Evolutionary conservation across 139 green algal species (phyloP), one percentile per base, ranked within the genome.

Genomic region (Chara braunii): DNA sequence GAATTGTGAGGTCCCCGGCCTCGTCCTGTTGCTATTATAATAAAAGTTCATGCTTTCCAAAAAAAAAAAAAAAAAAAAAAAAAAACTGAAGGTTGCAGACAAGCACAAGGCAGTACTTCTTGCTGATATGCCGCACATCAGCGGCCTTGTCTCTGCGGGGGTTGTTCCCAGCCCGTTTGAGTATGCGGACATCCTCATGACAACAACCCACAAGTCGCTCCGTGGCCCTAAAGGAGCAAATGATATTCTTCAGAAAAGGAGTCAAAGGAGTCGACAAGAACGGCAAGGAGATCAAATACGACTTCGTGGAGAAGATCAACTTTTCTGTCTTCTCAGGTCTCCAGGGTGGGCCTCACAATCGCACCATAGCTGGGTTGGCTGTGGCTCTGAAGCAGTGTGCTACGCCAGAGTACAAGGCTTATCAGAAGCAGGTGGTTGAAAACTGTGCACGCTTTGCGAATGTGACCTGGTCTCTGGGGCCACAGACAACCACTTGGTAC

Each of bases 401-500:
- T 4, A 7, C 4, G 3, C 58, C 58, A 7, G 36, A 4, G n/a
- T 68, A 58, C 58, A 60, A 59, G 37, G 37, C 14, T 8, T 68
- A 68, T 29, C 58, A 56, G 58, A 30, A 68, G 48, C 75, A 92
- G 81, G 83, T 93, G 2, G 68, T 79, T 7, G 72, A 70, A 37
- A 93, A 93, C 62, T 53, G 83, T 7, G 26, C 29, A 4, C 80
- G 83, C 3, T 68, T 90, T 18, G 86, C 72, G 1, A 65, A 11
- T 11, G 11, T 12, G 11, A 51, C 28, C 77, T 96, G 24, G 87
- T 96, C 18, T 83, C 66, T n/a, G 89, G 89, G 43, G 90, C 90
- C 51, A 97, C 91, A 30, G 91, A 97, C 68, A 97, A 97, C 83
- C 90, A 96, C 79, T 75, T 96, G 26, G 79, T 95, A 29, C 81